Evolutionary conservation across 495 filamentous ascomycete species (phyloP).

Genomic region (Penicillium cosmopolitanum): DNA sequence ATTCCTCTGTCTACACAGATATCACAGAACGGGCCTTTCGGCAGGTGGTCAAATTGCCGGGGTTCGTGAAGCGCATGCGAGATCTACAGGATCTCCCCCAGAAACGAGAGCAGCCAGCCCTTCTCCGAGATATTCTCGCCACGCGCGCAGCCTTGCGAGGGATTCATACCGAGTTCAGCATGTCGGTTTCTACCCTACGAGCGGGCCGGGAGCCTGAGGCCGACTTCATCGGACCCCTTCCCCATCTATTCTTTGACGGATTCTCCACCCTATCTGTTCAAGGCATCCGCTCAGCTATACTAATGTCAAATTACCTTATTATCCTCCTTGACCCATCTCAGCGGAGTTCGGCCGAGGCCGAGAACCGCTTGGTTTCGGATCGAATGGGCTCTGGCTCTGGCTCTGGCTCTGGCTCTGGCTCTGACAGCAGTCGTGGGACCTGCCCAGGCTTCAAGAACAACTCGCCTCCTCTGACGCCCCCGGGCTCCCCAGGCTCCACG

Average conservation of each 20-base stretch:
- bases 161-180: constrained; percentile 33
- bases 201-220: constrained; percentile 22
- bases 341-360: constrained; percentile 21
- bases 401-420: too few relatives aligned
- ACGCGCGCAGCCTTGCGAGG: constrained; percentile 30
- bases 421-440: not conserved
- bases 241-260: constrained; percentile 33
- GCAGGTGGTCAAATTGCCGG: constrained; percentile 31
- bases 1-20: constrained; percentile 34
- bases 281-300: constrained; percentile 30
- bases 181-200: constrained; percentile 29
- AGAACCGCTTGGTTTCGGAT: constrained; percentile 19
- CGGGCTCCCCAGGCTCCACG: constrained; percentile 26
- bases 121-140: constrained; percentile 25
- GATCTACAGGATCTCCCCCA: constrained; percentile 13
- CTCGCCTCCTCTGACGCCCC: constrained; percentile 16
- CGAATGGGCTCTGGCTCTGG: constrained; percentile 5
- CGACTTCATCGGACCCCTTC: constrained; percentile 33
- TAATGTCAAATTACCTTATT: constrained; percentile 32
- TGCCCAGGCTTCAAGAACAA: not conserved
- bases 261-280: constrained; percentile 28
- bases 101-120: constrained; percentile 13
- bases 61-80: constrained; percentile 29
- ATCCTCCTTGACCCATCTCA: constrained; percentile 30
- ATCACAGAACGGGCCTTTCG: constrained; percentile 35